Evolutionary conservation across 139 green algal genomes (phyloP).

Genomic region (Auxenochlorella pyrenoidosa): DNA sequence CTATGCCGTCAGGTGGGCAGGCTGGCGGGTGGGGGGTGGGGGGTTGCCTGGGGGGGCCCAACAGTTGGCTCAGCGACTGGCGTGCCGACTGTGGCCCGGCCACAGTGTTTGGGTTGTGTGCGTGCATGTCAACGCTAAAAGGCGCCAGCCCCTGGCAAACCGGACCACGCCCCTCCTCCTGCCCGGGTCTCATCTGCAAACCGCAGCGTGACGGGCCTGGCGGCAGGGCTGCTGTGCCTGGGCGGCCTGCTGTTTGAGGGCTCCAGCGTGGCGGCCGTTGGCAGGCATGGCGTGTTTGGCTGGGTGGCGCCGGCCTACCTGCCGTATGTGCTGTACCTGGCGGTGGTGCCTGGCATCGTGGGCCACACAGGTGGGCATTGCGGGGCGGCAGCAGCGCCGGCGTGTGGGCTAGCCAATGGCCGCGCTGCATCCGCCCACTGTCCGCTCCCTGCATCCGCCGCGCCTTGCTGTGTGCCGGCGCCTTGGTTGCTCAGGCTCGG

Average conservation of each 20-base stretch:
- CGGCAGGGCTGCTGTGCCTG: slow-evolving; percentile 39
- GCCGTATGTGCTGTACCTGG: slow-evolving; percentile 71
- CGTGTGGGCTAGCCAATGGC: too few relatives aligned
- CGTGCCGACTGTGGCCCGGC: too few relatives aligned
- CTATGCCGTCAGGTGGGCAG: slow-evolving; percentile 60
- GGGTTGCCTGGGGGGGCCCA: too few relatives aligned
- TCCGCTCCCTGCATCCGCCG: not conserved
- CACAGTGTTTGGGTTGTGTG: too few relatives aligned
- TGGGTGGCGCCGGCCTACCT: slow-evolving; percentile 59
- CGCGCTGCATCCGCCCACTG: too few relatives aligned
- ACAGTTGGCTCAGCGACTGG: too few relatives aligned
- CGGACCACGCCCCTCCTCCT: not conserved
- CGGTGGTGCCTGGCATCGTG: slow-evolving; percentile 71
- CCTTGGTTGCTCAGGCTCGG: not conserved
- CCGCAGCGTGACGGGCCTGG: slow-evolving; percentile 62
- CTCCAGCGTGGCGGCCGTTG: slow-evolving; percentile 29
- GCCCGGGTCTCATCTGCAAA: not conserved
- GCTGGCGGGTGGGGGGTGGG: too few relatives aligned
- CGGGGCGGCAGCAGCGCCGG: too few relatives aligned
- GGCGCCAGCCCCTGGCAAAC: too few relatives aligned
- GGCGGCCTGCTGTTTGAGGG: slow-evolving; percentile 45
- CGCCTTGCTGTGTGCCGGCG: not conserved
- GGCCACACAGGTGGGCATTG: slow-evolving; percentile 70
- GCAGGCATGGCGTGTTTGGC: slow-evolving; percentile 61
- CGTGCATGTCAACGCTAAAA: too few relatives aligned